phyloP scores from a whole-genome alignment of 1,284 basidiomycete species.

The Ganoderma resinaceum region DNA sequence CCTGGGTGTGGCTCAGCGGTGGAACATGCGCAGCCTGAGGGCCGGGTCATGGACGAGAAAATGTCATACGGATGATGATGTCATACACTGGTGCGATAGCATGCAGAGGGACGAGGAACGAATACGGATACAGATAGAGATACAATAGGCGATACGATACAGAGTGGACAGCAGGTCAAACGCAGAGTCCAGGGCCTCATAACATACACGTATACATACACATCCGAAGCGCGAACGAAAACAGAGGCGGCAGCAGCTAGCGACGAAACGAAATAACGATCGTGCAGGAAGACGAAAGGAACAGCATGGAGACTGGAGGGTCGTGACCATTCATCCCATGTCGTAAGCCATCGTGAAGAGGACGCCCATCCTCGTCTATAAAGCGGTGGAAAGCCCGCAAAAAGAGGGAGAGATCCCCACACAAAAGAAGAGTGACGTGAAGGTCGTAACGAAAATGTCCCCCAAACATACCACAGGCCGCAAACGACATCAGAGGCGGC shows the following conservation, averaged over 20 bases:
- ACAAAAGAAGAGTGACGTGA: background rate
- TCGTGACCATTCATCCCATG: constrained; percentile 5
- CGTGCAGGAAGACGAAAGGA: constrained; percentile 13
- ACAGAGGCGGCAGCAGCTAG: background rate
- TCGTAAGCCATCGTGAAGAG: constrained; percentile 21
- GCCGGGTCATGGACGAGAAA: background rate
- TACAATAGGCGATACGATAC: constrained; percentile 1
- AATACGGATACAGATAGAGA: constrained; percentile 2
- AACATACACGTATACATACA: constrained; percentile 4
- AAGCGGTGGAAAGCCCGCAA: constrained; percentile 17
- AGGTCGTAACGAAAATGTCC: constrained; percentile 9
- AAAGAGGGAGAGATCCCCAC: background rate
- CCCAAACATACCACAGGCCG: background rate
- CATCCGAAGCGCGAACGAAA: background rate
- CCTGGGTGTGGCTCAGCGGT: background rate
- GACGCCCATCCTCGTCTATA: constrained; percentile 24
- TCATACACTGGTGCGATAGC: background rate
- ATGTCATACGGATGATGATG: background rate
- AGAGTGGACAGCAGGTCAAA: constrained; percentile 16
- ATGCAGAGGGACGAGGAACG: background rate
- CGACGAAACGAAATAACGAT: constrained; percentile 22
- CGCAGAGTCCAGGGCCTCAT: constrained; percentile 12
- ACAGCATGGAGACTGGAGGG: constrained; percentile 2
- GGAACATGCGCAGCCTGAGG: background rate
- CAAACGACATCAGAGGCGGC: constrained; percentile 18